Base-by-base conservation (phyloP, 1,139 yeast genomes). In the Taphrina sp. region DNA sequence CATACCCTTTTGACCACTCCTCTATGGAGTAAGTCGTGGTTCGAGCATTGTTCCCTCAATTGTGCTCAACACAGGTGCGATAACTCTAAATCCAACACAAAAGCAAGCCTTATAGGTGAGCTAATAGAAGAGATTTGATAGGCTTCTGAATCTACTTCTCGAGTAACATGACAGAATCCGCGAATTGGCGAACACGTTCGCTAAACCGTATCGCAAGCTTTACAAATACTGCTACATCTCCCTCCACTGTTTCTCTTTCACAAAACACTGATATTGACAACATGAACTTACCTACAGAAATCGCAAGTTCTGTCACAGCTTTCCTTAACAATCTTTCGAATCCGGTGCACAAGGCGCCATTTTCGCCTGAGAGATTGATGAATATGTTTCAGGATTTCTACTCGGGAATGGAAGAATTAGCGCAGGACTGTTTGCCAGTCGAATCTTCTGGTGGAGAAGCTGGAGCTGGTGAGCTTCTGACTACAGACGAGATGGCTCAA, bases 351-450 rank as follows among this genome's bases (percentile, higher is more conserved):
- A 49, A 49, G 26, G 45, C 54, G 34, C 54, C 54, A 3, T 49
- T 49, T 19, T 38, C 39, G 5, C 54, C 54, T 12, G 54, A 49
- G 24, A 29, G 44, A 20, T 26, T 49, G 41, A 49, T 36, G 33
- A 35, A 26, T 19, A 39, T 49, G 54, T 49, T 51, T 28, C 56
- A 52, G 24, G 43, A 52, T 37, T 52, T 52, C 16, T 52, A 52
- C 24, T 23, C 43, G n/a, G 49, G 49, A 3, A 52, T 37, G 24
- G 34, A 41, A 16, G 56, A 35, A 12, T 28, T 52, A 12, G 31
- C 42, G 28, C 23, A 39, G 3, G 56, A 52, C 19, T 14, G 19
- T 3, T 16, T 52, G 31, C 49, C 56, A 2, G 49, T 42, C 10
- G 42, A 36, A 3, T 2, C 14, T 2, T 24, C 47, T 2, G 31